Conservation (phyloP, 1,139 yeast species). For the Taphrina communis region DNA sequence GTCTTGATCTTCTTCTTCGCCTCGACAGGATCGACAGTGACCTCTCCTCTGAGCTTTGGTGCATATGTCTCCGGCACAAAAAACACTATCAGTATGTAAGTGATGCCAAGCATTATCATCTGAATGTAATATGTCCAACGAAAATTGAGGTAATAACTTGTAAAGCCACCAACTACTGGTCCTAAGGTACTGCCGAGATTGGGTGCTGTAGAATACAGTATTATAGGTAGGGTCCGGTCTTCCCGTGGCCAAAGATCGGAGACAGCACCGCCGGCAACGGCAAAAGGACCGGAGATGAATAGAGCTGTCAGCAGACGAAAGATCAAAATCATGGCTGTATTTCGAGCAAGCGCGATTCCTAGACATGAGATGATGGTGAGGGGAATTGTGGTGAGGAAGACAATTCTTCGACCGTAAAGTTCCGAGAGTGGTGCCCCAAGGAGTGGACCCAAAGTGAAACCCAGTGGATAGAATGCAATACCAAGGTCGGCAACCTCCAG, state of each 20-base stretch:
- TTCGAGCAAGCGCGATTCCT: conserved; percentile 64
- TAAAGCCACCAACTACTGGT: conserved; percentile 78
- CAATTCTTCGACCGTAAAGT: conserved; percentile 64
- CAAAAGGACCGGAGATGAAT: conserved; percentile 81
- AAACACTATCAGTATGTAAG: conserved; percentile 65
- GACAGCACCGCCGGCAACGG: conserved; percentile 86
- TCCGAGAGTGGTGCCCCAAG: conserved; percentile 45
- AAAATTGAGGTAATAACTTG: conserved; percentile 72
- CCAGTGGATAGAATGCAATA: conserved; percentile 67
- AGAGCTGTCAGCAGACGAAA: conserved; percentile 81
- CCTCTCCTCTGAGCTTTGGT: conserved; percentile 61
- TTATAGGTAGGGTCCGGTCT: conserved; percentile 25
- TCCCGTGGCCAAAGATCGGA: conserved; percentile 50
- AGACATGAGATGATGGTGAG: conserved; percentile 63
- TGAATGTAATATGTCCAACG: conserved; percentile 64
- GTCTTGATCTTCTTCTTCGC: conserved; percentile 32
- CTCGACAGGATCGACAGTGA: conserved; percentile 12
- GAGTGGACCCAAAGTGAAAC: conserved; percentile 68
- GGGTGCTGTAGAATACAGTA: conserved; percentile 67
- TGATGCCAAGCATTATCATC: conserved; percentile 55
- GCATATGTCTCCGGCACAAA: conserved; percentile 85
- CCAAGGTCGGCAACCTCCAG: conserved; percentile 35
- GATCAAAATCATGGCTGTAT: conserved; percentile 60
- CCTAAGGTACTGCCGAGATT: conserved; percentile 75
- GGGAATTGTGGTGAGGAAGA: conserved; percentile 57